Evolutionary conservation across 208 protist species (phyloP).

Genomic region (Leishmania gerbilli): DNA sequence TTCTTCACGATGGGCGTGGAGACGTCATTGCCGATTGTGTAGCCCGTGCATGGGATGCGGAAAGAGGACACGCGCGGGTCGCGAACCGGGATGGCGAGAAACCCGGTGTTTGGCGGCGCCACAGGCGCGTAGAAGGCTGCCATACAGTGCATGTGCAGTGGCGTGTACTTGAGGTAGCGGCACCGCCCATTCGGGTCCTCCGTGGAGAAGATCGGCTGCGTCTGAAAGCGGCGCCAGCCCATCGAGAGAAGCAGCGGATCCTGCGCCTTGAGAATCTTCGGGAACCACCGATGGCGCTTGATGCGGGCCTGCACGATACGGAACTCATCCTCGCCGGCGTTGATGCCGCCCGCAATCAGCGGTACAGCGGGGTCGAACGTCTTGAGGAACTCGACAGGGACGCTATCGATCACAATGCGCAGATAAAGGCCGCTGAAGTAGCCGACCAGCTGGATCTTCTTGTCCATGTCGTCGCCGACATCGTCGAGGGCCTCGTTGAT

Average conservation of each 20-base stretch:
- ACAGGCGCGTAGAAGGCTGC: constrained; percentile 98
- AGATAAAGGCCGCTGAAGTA: constrained; percentile 97
- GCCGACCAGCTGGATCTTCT: constrained; percentile 90
- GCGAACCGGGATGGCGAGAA: constrained; percentile 92
- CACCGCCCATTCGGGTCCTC: constrained; percentile 97
- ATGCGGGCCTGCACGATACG: constrained; percentile 94
- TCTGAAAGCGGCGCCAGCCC: constrained; percentile 99
- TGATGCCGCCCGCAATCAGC: constrained; percentile 95
- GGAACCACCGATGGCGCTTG: constrained; percentile 99
- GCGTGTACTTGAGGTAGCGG: constrained; percentile 99
- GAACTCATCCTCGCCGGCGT: constrained; percentile 94
- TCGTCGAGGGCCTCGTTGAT: constrained; percentile 83
- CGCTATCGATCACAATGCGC: constrained; percentile 92
- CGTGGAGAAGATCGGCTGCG: constrained; percentile 93
- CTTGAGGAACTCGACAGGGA: constrained; percentile 96
- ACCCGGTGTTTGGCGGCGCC: constrained; percentile 96
- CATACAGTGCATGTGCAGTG: constrained; percentile 99
- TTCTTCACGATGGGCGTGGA: constrained; percentile 98
- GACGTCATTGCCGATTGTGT: constrained; percentile 96
- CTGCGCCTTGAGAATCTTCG: constrained; percentile 98
- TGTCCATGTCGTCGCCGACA: constrained; percentile 78
- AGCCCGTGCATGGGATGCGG: constrained; percentile 95
- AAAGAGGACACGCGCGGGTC: constrained; percentile 80
- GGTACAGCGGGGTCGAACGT: constrained; percentile 91
- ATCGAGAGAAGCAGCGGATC: constrained; percentile 99